Evolutionary conservation across 179 eudicot species (phyloP), one percentile per base, ranked within the genome.

Genomic region (Drosera spatulata): DNA sequence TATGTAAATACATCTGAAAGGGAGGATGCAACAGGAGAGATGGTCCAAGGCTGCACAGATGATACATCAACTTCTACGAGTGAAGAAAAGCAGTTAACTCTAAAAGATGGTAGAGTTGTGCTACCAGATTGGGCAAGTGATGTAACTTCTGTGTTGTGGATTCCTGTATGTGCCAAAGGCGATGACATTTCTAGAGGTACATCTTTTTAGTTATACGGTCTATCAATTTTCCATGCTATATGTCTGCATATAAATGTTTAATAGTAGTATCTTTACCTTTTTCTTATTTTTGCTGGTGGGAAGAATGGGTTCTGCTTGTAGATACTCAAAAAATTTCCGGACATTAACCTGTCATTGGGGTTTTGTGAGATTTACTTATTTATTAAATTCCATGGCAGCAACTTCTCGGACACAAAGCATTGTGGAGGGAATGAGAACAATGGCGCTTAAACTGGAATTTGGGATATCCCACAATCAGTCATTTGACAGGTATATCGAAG

Each of bases 381-480:
- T 59, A 64, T 67, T 60, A 71, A 40, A 64, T 60, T 75, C 33
- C 33, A 22, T 22, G 77, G 53, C 87, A 81, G 91, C 70, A 66
- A 69, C 69, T 63, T 73, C 84, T 8, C 83, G 72, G 60, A 77
- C 78, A 71, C 81, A 72, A 68, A 94, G 85, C 81, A 58, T 85
- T 68, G 91, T 94, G 64, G 97, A 90, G 63, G 95, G 96, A 52
- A 77, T 93, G 85, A 83, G 99, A 73, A 90, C 97, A 60, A 80
- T 87, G 64, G 99, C 99, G 70, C 77, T 94, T 63, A 90, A 90
- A 73, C 97, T 90, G 70, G 94, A 94, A 62, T 94, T 94, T 69
- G 99, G 97, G 75, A 74, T 83, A 59, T 85, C 99, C 58, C 97
- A 82, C 70, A 90, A 94, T 69, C 99, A 94, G 72, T 75, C 79